These are phyloP conservation scores for Aspergillus sparsus DNA, from an alignment of 495 filamentous ascomycete genomes.

Conservation along the genomic window DNA sequence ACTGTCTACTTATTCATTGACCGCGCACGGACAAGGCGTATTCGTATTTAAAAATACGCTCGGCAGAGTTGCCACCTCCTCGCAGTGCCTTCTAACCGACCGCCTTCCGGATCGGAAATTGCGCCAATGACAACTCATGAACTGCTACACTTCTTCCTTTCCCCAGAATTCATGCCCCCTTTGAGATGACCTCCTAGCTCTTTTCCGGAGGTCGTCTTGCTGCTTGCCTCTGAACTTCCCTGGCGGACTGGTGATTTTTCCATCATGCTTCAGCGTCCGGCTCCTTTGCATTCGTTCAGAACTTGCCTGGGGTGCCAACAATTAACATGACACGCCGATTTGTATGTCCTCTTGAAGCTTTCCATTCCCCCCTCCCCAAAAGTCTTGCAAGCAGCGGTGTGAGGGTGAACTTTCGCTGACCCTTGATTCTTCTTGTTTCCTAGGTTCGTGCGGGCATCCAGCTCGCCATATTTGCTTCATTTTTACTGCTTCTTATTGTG, in stretches of 20 bases:
- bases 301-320: conserved; percentile 37
- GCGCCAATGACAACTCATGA: conserved; percentile 9
- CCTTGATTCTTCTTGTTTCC: conserved; percentile 4
- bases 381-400: conserved; percentile 1
- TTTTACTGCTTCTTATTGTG: conserved; percentile 69
- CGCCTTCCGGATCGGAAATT: conserved; percentile 12
- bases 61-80: conserved; percentile 18
- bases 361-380: conserved; percentile 2
- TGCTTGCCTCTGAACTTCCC: conserved; percentile 20
- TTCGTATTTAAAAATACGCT: conserved; percentile 8
- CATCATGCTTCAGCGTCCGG: conserved; percentile 32
- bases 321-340: conserved; percentile 51
- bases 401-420: conserved; percentile 7
- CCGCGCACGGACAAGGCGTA: background rate
- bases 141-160: conserved; percentile 10
- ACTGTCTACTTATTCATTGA: background rate
- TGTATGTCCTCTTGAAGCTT: conserved; percentile 30
- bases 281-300: conserved; percentile 27
- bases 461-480: conserved; percentile 63
- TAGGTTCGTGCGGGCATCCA: conserved; percentile 81
- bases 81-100: conserved; percentile 17
- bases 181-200: conserved; percentile 29
- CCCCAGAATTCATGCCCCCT: conserved; percentile 23
- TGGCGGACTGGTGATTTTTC: conserved; percentile 13
- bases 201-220: conserved; percentile 32